A percentile compares a stretch with the other conserved stretches of the same genome.
phyloP scores from a whole-genome alignment of 1,139 yeast genomes.

The Yamadazyma atlantica region DNA sequence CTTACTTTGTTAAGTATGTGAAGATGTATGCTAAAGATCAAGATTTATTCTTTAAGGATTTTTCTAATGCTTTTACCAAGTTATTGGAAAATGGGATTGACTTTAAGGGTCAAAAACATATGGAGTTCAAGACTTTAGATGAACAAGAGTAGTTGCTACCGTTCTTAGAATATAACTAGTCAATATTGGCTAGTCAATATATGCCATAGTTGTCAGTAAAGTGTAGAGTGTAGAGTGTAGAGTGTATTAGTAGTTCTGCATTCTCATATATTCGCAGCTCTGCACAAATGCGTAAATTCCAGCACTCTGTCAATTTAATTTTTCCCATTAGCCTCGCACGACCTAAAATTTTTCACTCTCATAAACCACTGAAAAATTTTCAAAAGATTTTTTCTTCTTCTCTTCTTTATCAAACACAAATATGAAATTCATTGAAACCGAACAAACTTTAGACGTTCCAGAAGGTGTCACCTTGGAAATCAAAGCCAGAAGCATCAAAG shows the following conservation, averaged over 20 bases:
- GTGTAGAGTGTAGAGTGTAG: no score
- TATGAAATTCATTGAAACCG: slow-evolving; percentile 96
- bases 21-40: slow-evolving; percentile 71
- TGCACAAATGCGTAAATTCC: not conserved
- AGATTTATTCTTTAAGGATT: slow-evolving; percentile 69
- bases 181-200: no score
- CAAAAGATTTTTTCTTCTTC: slow-evolving; percentile 1
- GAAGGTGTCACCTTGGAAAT: slow-evolving; percentile 90
- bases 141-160: slow-evolving; percentile 52
- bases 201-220: no score
- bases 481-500: slow-evolving; percentile 89
- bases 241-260: not conserved
- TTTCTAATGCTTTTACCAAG: slow-evolving; percentile 65
- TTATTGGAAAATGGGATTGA: slow-evolving; percentile 74
- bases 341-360: slow-evolving; percentile 1
- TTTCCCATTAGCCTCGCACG: no score
- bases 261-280: not conserved
- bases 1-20: slow-evolving; percentile 63
- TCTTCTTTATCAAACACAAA: slow-evolving; percentile 3
- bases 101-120: slow-evolving; percentile 46
- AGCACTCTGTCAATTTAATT: not conserved
- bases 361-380: slow-evolving; percentile 9
- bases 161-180: slow-evolving; percentile 1
- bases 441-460: slow-evolving; percentile 89
- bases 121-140: slow-evolving; percentile 66